phyloP scores from a whole-genome alignment of 140 eudicot species.

The Bidens hawaiensis region DNA sequence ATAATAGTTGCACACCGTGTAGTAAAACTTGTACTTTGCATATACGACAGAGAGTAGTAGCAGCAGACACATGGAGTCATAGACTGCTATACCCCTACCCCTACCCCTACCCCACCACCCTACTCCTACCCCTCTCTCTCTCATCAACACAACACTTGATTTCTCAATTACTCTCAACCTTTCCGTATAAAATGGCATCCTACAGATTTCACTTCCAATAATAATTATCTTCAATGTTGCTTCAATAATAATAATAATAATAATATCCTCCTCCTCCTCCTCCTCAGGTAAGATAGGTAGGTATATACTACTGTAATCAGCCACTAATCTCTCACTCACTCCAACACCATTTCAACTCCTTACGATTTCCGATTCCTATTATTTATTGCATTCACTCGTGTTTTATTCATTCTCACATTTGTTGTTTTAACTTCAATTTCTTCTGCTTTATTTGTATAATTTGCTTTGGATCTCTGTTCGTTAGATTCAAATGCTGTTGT shows the following conservation, averaged over 20 bases:
- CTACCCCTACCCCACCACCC: too few relatives aligned
- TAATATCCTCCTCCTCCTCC: too few relatives aligned
- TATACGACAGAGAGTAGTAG: constrained; percentile 30
- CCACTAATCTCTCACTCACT: too few relatives aligned
- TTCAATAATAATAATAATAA: too few relatives aligned
- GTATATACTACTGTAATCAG: too few relatives aligned
- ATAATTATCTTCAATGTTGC: constrained; percentile 11
- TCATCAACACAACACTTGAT: too few relatives aligned
- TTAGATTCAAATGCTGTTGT: constrained; percentile 17
- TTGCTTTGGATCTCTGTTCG: constrained; percentile 21
- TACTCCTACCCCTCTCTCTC: too few relatives aligned
- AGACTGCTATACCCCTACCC: too few relatives aligned
- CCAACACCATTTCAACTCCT: constrained; percentile 4
- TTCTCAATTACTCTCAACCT: constrained; percentile 15
- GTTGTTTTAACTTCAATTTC: background rate
- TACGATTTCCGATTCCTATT: too few relatives aligned
- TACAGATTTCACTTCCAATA: constrained; percentile 26
- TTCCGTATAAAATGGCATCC: constrained; percentile 29
- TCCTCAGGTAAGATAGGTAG: too few relatives aligned
- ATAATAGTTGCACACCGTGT: constrained; percentile 15
- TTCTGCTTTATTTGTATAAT: constrained; percentile 1
- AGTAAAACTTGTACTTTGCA: constrained; percentile 11
- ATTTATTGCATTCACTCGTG: background rate
- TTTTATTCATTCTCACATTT: background rate
- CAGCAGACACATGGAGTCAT: too few relatives aligned